A percentile compares a stretch with the other conserved stretches of the same genome.
Conservation (phyloP, 495 filamentous ascomycete species). For the Tuber aestivum region DNA sequence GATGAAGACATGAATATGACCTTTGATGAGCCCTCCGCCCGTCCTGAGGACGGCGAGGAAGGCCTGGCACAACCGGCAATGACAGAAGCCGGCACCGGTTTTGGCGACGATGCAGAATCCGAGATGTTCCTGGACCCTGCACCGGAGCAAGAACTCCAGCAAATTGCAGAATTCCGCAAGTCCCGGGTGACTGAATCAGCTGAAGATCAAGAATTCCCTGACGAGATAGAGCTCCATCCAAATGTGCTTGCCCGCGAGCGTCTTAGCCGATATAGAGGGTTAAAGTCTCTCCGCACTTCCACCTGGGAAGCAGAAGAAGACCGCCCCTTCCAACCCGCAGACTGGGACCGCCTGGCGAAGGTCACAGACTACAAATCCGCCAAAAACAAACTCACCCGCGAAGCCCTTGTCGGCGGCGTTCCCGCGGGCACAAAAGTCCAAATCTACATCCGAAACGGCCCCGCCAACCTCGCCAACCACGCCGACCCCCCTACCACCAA, state of each 20-base stretch:
- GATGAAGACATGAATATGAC: conserved; percentile 50
- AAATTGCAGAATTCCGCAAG: conserved; percentile 70
- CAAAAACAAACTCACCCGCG: conserved; percentile 64
- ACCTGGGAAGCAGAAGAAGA: conserved; percentile 86
- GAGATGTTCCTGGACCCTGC: conserved; percentile 86
- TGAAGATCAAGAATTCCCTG: conserved; percentile 91
- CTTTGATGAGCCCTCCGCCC: conserved; percentile 47
- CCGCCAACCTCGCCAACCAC: conserved; percentile 54
- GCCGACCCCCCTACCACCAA: conserved; percentile 52
- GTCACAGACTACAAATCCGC: conserved; percentile 77
- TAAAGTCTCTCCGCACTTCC: conserved; percentile 82
- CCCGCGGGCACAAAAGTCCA: conserved; percentile 73
- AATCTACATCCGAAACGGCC: conserved; percentile 69
- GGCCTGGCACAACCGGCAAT: conserved; percentile 63
- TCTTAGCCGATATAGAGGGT: conserved; percentile 73
- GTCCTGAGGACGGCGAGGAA: conserved; percentile 71
- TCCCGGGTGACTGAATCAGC: conserved; percentile 69
- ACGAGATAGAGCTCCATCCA: conserved; percentile 91
- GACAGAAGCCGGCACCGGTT: conserved; percentile 75
- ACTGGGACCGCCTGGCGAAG: conserved; percentile 78
- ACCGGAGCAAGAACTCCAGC: conserved; percentile 74
- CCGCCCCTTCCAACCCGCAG: conserved; percentile 72
- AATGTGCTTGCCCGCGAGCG: conserved; percentile 80
- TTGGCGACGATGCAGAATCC: conserved; percentile 61
- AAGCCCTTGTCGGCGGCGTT: conserved; percentile 80